phyloP scores from a whole-genome alignment of 768 basidiomycete genomes.

The Naematelia aurantialba region DNA sequence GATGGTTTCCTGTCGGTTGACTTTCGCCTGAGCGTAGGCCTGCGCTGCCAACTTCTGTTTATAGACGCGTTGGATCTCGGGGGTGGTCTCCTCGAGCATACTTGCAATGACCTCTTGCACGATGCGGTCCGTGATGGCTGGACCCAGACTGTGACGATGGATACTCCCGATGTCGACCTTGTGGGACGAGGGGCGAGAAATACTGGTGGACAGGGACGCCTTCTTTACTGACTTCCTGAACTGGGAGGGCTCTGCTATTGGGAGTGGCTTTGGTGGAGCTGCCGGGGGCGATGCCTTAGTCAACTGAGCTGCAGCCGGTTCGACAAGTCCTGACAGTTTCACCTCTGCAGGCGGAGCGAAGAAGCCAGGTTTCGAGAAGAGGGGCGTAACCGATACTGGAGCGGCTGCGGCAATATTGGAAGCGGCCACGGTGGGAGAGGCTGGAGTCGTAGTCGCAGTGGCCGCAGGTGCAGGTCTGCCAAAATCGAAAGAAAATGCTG shows the following conservation, averaged over 20 bases:
- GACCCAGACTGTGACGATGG: conserved; percentile 6
- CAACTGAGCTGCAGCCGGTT: conserved; percentile 1
- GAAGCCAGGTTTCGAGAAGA: conserved; percentile 13
- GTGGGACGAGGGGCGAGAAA: conserved; percentile 2
- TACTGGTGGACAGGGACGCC: conserved; percentile 3
- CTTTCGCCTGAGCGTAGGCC: conserved; percentile 15
- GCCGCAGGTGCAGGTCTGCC: conserved; percentile 1
- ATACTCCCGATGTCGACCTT: neutral
- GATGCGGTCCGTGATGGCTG: conserved; percentile 13
- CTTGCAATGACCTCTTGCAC: conserved; percentile 22
- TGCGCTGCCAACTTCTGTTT: conserved; percentile 24
- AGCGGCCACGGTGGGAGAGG: neutral
- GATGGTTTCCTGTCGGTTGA: conserved; percentile 17
- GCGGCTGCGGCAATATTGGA: neutral
- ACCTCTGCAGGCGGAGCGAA: neutral
- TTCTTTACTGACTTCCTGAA: neutral
- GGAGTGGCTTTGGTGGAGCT: neutral
- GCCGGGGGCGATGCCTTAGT: neutral
- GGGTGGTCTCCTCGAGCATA: conserved; percentile 9
- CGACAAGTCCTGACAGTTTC: neutral
- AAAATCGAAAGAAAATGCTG: neutral
- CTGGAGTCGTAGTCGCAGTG: neutral
- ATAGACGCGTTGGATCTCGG: conserved; percentile 2
- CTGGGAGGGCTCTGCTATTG: neutral
- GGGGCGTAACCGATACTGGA: conserved; percentile 7